Evolutionary conservation across 768 basidiomycete species (phyloP).

Genomic region (Gloeostereum incarnatum): DNA sequence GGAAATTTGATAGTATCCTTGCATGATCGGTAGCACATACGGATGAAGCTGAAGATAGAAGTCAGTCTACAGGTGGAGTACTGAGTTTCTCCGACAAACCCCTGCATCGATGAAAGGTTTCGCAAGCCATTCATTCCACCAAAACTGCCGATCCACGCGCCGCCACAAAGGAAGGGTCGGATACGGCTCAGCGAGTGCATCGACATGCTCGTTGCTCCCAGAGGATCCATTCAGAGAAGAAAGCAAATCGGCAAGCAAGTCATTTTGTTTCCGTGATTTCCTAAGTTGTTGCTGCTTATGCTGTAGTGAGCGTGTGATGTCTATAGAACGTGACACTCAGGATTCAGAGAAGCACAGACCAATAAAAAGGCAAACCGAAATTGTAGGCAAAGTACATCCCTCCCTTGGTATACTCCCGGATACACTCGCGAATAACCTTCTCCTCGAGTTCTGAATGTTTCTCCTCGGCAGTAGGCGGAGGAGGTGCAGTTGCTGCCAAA

Average conservation of each 20-base stretch:
- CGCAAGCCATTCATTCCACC: conserved; percentile 92
- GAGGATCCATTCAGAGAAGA: conserved; percentile 12
- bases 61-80: conserved; percentile 1
- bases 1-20: conserved; percentile 81
- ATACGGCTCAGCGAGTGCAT: conserved; percentile 62
- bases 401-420: conserved; percentile 71
- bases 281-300: conserved; percentile 63
- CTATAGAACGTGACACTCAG: conserved; percentile 22
- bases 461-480: conserved; percentile 56
- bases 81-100: conserved; percentile 29
- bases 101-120: conserved; percentile 84
- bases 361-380: conserved; percentile 47
- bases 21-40: conserved; percentile 86
- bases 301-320: conserved; percentile 76
- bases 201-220: conserved; percentile 17
- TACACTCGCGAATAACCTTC: conserved; percentile 73
- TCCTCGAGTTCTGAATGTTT: conserved; percentile 69
- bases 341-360: not conserved
- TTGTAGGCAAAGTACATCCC: conserved; percentile 88
- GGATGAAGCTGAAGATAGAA: conserved; percentile 57
- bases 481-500: conserved; percentile 48
- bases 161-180: conserved; percentile 84
- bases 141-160: conserved; percentile 81
- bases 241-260: conserved; percentile 49
- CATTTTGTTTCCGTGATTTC: conserved; percentile 48